Evolutionary conservation across 768 basidiomycete species (phyloP).

Genomic region (Psilocybe tampanensis): DNA sequence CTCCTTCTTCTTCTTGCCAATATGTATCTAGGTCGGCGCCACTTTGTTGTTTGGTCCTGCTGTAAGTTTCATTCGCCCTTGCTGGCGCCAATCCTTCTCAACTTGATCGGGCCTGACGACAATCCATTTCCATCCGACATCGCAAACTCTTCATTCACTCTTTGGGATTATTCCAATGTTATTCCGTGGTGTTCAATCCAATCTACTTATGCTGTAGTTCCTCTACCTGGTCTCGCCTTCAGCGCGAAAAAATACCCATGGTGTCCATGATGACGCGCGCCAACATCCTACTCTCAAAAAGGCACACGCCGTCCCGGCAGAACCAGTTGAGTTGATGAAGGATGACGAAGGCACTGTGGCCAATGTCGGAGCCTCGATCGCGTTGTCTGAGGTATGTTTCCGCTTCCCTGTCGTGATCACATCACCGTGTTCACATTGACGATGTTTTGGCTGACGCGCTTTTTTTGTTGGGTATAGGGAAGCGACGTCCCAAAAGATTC

Average conservation of each 20-base stretch:
- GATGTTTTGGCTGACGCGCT: too few relatives aligned
- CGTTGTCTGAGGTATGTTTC: slow-evolving; percentile 32
- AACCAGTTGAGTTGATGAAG: slow-evolving; percentile 29
- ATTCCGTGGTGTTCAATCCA: not conserved
- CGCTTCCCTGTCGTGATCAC: not conserved
- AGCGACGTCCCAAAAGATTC: slow-evolving; percentile 30
- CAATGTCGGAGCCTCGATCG: slow-evolving; percentile 34
- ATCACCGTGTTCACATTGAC: too few relatives aligned
- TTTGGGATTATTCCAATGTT: not conserved
- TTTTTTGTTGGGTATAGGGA: slow-evolving; percentile 13
- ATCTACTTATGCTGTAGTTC: slow-evolving; percentile 24
- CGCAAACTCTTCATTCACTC: not conserved
- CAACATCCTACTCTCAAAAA: slow-evolving; percentile 10
- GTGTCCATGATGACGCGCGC: slow-evolving; percentile 32
- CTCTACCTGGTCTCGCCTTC: slow-evolving; percentile 45
- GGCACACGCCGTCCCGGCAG: slow-evolving; percentile 16
- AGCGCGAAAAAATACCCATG: slow-evolving; percentile 32
- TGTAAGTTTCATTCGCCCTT: slow-evolving; percentile 29
- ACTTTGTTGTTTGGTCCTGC: slow-evolving; percentile 40
- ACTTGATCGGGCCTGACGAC: slow-evolving; percentile 5
- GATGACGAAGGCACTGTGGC: slow-evolving; percentile 43
- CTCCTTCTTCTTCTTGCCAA: not conserved
- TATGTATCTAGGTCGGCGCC: slow-evolving; percentile 41
- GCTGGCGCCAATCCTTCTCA: not conserved
- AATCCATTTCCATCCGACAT: not conserved